Evolutionary conservation across 306 rosid species (phyloP).

Genomic region (Trifolium dubium): DNA sequence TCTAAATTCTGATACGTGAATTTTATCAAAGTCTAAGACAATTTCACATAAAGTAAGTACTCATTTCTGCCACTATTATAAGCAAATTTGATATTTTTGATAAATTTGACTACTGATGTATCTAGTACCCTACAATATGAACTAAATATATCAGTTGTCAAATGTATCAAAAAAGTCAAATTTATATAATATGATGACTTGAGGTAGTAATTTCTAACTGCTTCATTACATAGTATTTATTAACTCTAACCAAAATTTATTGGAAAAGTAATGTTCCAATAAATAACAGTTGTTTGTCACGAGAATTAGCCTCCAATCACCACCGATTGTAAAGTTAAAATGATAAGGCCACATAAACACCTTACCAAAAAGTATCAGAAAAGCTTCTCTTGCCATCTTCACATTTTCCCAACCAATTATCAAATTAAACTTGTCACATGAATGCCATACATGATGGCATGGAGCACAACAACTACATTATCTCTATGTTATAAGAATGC

Average conservation of each 20-base stretch:
- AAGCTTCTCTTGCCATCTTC: conserved; percentile 35
- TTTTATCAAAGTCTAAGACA: no score
- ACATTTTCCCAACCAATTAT: conserved; percentile 44
- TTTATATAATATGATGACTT: no score
- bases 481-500: conserved; percentile 33
- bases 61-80: no score
- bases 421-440: conserved; percentile 40
- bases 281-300: conserved; percentile 26
- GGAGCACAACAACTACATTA: background rate
- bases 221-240: conserved; percentile 2
- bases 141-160: no score
- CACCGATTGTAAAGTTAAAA: conserved; percentile 21
- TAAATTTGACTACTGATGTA: no score
- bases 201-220: background rate
- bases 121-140: no score
- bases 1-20: background rate
- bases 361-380: conserved; percentile 3
- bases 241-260: conserved; percentile 1
- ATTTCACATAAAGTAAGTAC: conserved; percentile 9
- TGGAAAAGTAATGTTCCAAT: background rate
- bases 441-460: conserved; percentile 36
- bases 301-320: conserved; percentile 40
- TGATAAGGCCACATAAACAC: conserved; percentile 16
- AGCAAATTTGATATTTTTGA: no score
- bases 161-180: no score